phyloP scores from a whole-genome alignment of 768 basidiomycete species.

The Pisolithus marmoratus region DNA sequence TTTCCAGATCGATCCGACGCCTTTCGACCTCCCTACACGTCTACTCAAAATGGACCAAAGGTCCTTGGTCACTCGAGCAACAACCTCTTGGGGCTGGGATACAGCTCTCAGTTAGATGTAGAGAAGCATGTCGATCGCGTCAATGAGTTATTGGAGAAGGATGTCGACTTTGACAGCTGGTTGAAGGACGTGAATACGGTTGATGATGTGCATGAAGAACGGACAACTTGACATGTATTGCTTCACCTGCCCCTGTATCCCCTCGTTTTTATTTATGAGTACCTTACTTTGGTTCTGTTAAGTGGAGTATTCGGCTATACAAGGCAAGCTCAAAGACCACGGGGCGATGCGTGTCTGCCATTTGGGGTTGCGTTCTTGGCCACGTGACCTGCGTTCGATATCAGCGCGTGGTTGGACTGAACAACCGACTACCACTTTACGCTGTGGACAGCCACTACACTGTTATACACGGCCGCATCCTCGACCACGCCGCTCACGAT shows the following conservation, averaged over 20 bases:
- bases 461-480: constrained; percentile 6
- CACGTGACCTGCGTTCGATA: constrained; percentile 31
- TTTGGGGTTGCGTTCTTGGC: constrained; percentile 16
- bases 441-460: constrained; percentile 18
- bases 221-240: constrained; percentile 2
- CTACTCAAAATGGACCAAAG: constrained; percentile 28
- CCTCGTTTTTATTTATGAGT: constrained; percentile 10
- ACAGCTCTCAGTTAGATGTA: constrained; percentile 55
- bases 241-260: too few relatives aligned
- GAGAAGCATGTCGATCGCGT: constrained; percentile 50
- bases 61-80: constrained; percentile 15
- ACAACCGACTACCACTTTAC: constrained; percentile 10
- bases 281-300: constrained; percentile 1
- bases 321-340: constrained; percentile 24
- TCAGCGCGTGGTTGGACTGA: constrained; percentile 27
- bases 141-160: constrained; percentile 49
- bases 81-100: constrained; percentile 36
- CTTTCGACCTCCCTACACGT: constrained; percentile 34
- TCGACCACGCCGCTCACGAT: constrained; percentile 21
- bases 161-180: constrained; percentile 55
- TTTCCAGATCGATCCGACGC: constrained; percentile 31
- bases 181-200: constrained; percentile 35
- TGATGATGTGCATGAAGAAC: constrained; percentile 19
- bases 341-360: constrained; percentile 24
- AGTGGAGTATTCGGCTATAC: constrained; percentile 9